Conservation (phyloP, 805 yeast genomes). For the Helenozyma baotianmanensis region DNA sequence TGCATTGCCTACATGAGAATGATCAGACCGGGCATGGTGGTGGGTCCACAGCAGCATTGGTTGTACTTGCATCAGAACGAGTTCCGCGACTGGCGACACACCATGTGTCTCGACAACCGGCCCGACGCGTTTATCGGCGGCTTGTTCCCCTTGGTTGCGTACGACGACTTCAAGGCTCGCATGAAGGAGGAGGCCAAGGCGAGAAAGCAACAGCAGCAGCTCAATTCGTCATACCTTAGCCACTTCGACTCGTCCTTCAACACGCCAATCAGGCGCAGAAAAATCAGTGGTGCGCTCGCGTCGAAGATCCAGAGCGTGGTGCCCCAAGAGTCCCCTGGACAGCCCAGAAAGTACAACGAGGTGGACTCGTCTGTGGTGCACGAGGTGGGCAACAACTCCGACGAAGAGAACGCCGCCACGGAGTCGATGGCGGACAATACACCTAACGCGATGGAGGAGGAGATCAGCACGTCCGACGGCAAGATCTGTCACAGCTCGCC, state of each 20-base stretch:
- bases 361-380: constrained; percentile 28
- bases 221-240: constrained; percentile 24
- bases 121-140: constrained; percentile 69
- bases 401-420: constrained; percentile 30
- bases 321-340: constrained; percentile 93
- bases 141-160: constrained; percentile 53
- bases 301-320: constrained; percentile 72
- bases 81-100: constrained; percentile 92
- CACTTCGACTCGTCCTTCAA: constrained; percentile 49
- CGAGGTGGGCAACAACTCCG: constrained; percentile 41
- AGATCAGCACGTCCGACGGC: constrained; percentile 13
- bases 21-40: constrained; percentile 99
- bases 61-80: constrained; percentile 92
- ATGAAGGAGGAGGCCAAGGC: constrained; percentile 41
- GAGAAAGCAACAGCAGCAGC: constrained; percentile 28
- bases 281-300: constrained; percentile 64
- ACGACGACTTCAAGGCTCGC: constrained; percentile 58
- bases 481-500: constrained; percentile 19
- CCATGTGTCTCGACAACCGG: constrained; percentile 72
- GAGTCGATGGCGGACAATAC: constrained; percentile 8
- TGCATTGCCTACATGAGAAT: constrained; percentile 96
- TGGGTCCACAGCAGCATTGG: constrained; percentile 99
- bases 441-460: constrained; percentile 7
- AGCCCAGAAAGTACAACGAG: constrained; percentile 71
- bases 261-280: constrained; percentile 68